These are phyloP conservation scores for Paecilomyces dactylethromorphus DNA, from an alignment of 2,329 filamentous ascomycete genomes.

Conservation along the genomic window DNA sequence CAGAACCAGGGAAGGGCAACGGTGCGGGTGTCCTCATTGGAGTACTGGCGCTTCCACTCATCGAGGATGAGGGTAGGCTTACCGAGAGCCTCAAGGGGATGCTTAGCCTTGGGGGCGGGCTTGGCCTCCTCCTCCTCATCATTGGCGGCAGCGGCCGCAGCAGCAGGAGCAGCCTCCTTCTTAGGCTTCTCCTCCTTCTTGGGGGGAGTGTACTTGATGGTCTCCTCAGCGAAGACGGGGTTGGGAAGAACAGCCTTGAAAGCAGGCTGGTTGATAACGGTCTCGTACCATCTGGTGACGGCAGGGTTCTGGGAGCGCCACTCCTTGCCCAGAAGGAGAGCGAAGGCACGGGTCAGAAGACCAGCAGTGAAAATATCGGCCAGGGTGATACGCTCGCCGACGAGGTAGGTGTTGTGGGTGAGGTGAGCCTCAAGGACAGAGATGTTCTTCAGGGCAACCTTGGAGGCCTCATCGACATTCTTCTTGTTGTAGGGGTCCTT, in stretches of 20 bases:
- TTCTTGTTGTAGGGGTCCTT: conserved; percentile 94
- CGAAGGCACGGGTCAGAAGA: conserved; percentile 79
- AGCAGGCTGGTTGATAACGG: conserved; percentile 85
- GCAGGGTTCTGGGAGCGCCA: conserved; percentile 81
- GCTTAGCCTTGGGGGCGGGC: conserved; percentile 83
- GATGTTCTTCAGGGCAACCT: conserved; percentile 62
- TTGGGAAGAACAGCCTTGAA: conserved; percentile 74
- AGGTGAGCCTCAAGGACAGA: conserved; percentile 80
- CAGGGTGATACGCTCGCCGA: conserved; percentile 94
- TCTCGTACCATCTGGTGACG: conserved; percentile 89
- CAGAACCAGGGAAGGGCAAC: conserved; percentile 95
- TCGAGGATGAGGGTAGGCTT: conserved; percentile 78
- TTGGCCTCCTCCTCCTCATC: conserved; percentile 56
- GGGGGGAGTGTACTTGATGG: conserved; percentile 65
- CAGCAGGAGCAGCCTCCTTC: conserved; percentile 62
- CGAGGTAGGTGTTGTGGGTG: conserved; percentile 88
- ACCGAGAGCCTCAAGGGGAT: conserved; percentile 81
- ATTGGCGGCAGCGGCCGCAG: conserved; percentile 45
- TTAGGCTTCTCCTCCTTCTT: conserved; percentile 65
- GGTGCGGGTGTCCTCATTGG: conserved; percentile 80
- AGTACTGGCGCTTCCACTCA: conserved; percentile 99
- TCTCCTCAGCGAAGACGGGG: conserved; percentile 73
- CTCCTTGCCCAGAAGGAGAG: conserved; percentile 88
- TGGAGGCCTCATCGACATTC: conserved; percentile 73
- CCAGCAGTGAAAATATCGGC: conserved; percentile 82